Conservation (phyloP, 495 filamentous ascomycete genomes). For the Penicillium odoratum region DNA sequence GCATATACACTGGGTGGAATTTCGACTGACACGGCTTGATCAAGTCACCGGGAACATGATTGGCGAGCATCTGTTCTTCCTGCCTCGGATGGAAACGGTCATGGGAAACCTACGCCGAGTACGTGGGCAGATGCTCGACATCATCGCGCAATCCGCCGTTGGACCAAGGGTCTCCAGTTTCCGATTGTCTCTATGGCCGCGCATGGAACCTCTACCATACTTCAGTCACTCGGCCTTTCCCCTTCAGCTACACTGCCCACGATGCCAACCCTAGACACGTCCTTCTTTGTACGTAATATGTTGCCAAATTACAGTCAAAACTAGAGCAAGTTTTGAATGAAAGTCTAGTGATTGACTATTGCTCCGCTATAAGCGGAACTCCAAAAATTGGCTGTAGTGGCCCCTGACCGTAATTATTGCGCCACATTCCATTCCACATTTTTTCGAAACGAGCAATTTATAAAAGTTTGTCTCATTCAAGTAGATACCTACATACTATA, state of each 20-base stretch:
- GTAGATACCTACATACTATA: neutral
- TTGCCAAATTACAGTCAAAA: neutral
- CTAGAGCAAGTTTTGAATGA: neutral
- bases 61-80: constrained; percentile 13
- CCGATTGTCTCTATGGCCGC: constrained; percentile 7
- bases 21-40: constrained; percentile 3
- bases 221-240: neutral
- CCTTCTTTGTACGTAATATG: neutral
- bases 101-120: constrained; percentile 10
- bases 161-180: neutral
- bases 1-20: constrained; percentile 9
- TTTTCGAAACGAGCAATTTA: neutral
- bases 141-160: neutral
- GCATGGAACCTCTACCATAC: constrained; percentile 1
- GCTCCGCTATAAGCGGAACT: too few species aligned
- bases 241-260: neutral
- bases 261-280: neutral
- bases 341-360: neutral
- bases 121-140: constrained; percentile 7
- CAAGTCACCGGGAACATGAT: neutral
- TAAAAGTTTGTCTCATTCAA: neutral
- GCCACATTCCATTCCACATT: too few species aligned
- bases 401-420: too few species aligned
- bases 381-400: too few species aligned
- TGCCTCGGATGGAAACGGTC: constrained; percentile 9